These are phyloP conservation scores for Wickerhamiella alocasiicola DNA, from an alignment of 805 yeast genomes.

Conservation along the genomic window DNA sequence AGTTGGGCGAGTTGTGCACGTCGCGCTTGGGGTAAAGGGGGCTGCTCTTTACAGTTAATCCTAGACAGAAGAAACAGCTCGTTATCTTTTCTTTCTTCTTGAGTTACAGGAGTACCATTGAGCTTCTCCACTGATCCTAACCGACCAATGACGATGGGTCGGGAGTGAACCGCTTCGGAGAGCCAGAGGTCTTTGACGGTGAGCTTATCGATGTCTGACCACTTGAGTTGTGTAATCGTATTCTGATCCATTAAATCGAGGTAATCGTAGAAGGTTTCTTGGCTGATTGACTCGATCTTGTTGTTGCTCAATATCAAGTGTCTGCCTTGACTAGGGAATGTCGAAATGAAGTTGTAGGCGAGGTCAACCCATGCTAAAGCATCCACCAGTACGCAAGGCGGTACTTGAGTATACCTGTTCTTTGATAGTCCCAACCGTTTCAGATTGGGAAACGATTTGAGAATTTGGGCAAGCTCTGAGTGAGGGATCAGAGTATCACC, in stretches of 20 bases:
- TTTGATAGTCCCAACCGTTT: slow-evolving; percentile 14
- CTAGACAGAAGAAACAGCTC: slow-evolving; percentile 54
- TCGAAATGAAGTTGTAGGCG: slow-evolving; percentile 29
- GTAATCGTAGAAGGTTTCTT: background rate
- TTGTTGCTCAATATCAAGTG: slow-evolving; percentile 1
- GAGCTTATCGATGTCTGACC: slow-evolving; percentile 40
- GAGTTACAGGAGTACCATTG: slow-evolving; percentile 44
- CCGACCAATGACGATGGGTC: slow-evolving; percentile 36
- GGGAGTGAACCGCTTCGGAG: slow-evolving; percentile 23
- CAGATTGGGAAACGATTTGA: slow-evolving; percentile 13
- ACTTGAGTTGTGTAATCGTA: slow-evolving; percentile 20
- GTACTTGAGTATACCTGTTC: slow-evolving; percentile 32
- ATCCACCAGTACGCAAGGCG: slow-evolving; percentile 2
- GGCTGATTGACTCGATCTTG: background rate
- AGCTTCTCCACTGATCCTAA: slow-evolving; percentile 31
- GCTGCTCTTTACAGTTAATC: slow-evolving; percentile 27
- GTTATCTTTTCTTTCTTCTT: slow-evolving; percentile 43
- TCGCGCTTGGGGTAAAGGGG: slow-evolving; percentile 11
- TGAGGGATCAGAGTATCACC: slow-evolving; percentile 25
- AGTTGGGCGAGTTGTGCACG: slow-evolving; percentile 12
- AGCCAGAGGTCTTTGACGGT: slow-evolving; percentile 33
- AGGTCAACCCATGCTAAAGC: slow-evolving; percentile 24
- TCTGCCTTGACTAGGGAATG: background rate
- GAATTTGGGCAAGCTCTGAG: slow-evolving; percentile 1
- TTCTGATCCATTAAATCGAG: slow-evolving; percentile 7